phyloP scores from a whole-genome alignment of 2,329 filamentous ascomycete genomes.

The Onygenales sp. region DNA sequence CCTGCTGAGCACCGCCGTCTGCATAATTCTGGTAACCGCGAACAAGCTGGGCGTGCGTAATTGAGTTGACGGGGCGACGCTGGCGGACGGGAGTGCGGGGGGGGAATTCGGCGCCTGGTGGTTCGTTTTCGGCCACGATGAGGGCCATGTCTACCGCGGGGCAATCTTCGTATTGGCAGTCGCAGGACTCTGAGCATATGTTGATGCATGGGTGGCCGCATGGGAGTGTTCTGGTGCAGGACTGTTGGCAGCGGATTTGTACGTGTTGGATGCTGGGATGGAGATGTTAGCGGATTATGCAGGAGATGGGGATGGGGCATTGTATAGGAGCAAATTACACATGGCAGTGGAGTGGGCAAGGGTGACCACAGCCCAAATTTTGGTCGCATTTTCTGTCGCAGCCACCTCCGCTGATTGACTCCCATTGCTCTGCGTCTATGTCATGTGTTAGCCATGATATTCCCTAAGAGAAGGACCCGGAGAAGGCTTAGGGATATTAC shows the following conservation, averaged over 20 bases:
- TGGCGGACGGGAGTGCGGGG: background rate
- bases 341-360: slow-evolving; percentile 45
- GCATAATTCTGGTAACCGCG: slow-evolving; percentile 21
- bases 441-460: background rate
- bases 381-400: slow-evolving; percentile 33
- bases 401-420: slow-evolving; percentile 45
- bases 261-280: slow-evolving; percentile 28
- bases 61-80: background rate
- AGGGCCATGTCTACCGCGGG: background rate
- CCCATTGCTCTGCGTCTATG: slow-evolving; percentile 45
- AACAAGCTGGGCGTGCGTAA: slow-evolving; percentile 8
- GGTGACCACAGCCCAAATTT: slow-evolving; percentile 42
- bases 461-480: background rate
- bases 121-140: background rate
- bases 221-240: slow-evolving; percentile 23
- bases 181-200: slow-evolving; percentile 24
- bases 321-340: slow-evolving; percentile 27
- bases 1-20: slow-evolving; percentile 20
- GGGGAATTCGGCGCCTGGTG: background rate
- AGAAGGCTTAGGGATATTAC: slow-evolving; percentile 16
- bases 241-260: slow-evolving; percentile 23
- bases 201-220: slow-evolving; percentile 31
- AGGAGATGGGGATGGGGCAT: background rate
- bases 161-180: slow-evolving; percentile 18
- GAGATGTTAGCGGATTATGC: background rate